Percentiles rank a stretch among this genome's conserved stretches.
These are phyloP conservation scores for Leucocoprinus leucothites DNA, from an alignment of 768 basidiomycete genomes.

Conservation along the genomic window DNA sequence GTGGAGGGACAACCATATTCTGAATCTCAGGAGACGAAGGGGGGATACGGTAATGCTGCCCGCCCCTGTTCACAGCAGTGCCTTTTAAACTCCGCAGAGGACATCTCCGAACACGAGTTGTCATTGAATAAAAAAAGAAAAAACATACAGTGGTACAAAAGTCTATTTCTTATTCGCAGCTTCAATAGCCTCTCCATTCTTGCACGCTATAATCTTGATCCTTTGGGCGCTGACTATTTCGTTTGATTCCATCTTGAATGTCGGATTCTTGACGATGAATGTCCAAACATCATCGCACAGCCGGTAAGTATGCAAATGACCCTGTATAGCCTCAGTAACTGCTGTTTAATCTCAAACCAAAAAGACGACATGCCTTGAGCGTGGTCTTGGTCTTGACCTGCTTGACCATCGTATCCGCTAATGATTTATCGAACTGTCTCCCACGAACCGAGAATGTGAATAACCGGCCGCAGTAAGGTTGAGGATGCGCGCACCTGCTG, in stretches of 20 bases:
- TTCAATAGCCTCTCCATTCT: slow-evolving; percentile 88
- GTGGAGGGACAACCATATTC: background rate
- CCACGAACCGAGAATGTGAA: background rate
- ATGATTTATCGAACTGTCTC: slow-evolving; percentile 88
- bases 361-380: slow-evolving; percentile 63
- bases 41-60: background rate
- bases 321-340: slow-evolving; percentile 40
- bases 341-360: background rate
- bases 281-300: slow-evolving; percentile 98
- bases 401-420: slow-evolving; percentile 90
- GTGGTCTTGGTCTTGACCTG: slow-evolving; percentile 94
- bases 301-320: slow-evolving; percentile 88
- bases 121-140: background rate
- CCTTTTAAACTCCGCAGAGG: slow-evolving; percentile 18
- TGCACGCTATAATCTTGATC: slow-evolving; percentile 98
- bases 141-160: background rate
- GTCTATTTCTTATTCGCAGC: slow-evolving; percentile 67
- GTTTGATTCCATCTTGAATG: slow-evolving; percentile 94
- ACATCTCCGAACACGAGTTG: slow-evolving; percentile 14
- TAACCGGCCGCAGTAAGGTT: background rate
- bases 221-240: slow-evolving; percentile 69
- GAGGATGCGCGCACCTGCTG: slow-evolving; percentile 68
- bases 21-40: slow-evolving; percentile 3
- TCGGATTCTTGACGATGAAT: slow-evolving; percentile 90
- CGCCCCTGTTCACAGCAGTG: background rate